A percentile compares a stretch with the other conserved stretches of the same genome.
These are phyloP conservation scores for Rhododendron griersonianum DNA, from an alignment of 148 eudicot genomes.

Conservation along the genomic window DNA sequence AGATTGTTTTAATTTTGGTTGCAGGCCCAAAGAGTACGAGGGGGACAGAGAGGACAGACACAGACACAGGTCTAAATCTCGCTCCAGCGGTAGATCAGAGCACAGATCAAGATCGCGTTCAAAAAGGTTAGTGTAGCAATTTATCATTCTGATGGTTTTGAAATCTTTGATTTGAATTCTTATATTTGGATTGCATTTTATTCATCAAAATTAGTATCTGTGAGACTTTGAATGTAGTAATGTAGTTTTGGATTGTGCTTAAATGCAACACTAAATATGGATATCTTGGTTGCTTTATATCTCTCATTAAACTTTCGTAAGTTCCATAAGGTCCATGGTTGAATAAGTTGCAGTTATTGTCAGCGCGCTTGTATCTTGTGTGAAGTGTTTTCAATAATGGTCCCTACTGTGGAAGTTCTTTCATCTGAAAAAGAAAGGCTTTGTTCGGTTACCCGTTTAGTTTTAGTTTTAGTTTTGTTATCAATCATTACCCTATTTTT, in stretches of 20 bases:
- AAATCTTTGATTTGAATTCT: background rate
- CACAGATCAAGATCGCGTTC: constrained; percentile 80
- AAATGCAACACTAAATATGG: background rate
- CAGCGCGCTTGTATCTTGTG: background rate
- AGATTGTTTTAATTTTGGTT: background rate
- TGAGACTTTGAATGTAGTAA: background rate
- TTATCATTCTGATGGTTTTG: background rate
- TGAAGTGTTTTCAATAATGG: background rate
- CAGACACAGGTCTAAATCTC: constrained; percentile 66
- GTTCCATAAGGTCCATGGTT: background rate
- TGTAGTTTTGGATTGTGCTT: background rate
- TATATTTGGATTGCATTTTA: background rate
- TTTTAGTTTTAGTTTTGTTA: too few relatives aligned
- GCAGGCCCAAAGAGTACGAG: constrained; percentile 8
- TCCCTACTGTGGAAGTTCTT: background rate
- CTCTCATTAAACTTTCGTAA: background rate
- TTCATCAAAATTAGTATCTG: background rate
- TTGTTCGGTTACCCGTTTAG: too few relatives aligned
- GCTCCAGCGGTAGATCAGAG: constrained; percentile 64
- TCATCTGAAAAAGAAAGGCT: background rate
- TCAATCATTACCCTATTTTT: too few relatives aligned
- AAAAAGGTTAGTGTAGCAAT: constrained; percentile 42
- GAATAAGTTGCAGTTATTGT: background rate
- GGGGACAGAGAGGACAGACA: constrained; percentile 66
- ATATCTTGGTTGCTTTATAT: background rate